phyloP scores from a whole-genome alignment of 192 early-diverging fungal species.

The Podila horticola region DNA sequence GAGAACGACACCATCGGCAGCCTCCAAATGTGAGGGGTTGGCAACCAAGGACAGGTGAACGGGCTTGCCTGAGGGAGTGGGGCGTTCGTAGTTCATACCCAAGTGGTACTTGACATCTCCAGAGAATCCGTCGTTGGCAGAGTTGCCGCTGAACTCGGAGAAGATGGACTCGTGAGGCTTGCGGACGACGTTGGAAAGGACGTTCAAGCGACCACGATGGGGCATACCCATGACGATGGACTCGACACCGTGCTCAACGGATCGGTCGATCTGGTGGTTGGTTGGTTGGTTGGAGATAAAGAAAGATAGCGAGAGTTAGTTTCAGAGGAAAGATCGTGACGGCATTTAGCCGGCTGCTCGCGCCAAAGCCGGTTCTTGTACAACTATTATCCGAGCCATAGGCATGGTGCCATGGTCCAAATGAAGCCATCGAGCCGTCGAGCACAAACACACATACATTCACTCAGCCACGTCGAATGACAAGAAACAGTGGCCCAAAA shows the following conservation, averaged over 20 bases:
- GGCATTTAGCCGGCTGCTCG: no score
- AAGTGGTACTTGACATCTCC: constrained; percentile 97
- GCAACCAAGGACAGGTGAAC: constrained; percentile 97
- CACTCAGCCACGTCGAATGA: no score
- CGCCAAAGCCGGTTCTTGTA: no score
- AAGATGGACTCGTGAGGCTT: constrained; percentile 99
- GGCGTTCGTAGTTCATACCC: constrained; percentile 96
- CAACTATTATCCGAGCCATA: no score
- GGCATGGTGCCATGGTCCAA: no score
- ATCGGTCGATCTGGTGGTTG: constrained; percentile 83
- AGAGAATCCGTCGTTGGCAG: constrained; percentile 89
- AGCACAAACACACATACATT: no score
- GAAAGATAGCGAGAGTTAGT: no score
- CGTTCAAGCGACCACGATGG: constrained; percentile 98
- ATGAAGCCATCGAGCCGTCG: no score
- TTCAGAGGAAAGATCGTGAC: no score
- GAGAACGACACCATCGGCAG: constrained; percentile 97
- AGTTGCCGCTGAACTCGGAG: constrained; percentile 94
- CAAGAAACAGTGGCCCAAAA: no score
- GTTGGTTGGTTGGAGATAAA: no score
- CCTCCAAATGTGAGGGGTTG: constrained; percentile 99
- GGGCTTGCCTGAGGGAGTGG: constrained; percentile 96
- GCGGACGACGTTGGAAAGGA: constrained; percentile 98
- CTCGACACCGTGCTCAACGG: constrained; percentile 95
- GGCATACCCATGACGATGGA: constrained; percentile 99